Base-by-base conservation (phyloP, 1,139 yeast genomes). In the Taphrina wiesneri region DNA sequence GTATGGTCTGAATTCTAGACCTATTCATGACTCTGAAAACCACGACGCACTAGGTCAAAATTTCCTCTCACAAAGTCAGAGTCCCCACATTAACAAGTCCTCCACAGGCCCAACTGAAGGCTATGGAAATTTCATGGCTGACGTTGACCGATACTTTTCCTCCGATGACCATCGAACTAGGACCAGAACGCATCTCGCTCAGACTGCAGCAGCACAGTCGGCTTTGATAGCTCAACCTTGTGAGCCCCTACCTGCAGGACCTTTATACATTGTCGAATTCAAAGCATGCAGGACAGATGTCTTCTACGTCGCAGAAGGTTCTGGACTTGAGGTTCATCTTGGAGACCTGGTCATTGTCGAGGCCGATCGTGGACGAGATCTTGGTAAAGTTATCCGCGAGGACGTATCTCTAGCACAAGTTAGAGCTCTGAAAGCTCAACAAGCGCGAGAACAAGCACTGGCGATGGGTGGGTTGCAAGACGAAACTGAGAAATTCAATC, bases 301-400 rank as follows among this genome's bases (percentile, higher is more conserved):
- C 2, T 86, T 90, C 71, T 87, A 87, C 72, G 78, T 87, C 17
- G 87, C 92, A 1, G 77, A 78, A 23, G 70, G 70, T 1, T 71
- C 82, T 70, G 84, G 84, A 68, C 78, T 87, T 63, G 78, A 76
- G 52, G 80, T 90, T 66, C 79, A 82, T 56, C 77, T 84, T 19
- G 88, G 89, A 30, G 97, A 91, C 75, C 82, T 91, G 74, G 97
- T 93, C 15, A 86, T 92, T 71, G 97, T 92, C 45, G 98, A 93
- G 75, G 99, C 98, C n/a, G 99, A 93, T 75, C 82, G 99, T 61
- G 99, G 99, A 49, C 82, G 88, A 63, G 99, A 93, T 77, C 79
- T 93, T 70, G 98, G 97, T 26, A 84, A 86, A 73, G 85, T 93
- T 51, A 83, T 86, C 41, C 56, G 49, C 5, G 56, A 54, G 45